Conservation (phyloP, 116 monocot genomes). For the Posidonia oceanica region DNA sequence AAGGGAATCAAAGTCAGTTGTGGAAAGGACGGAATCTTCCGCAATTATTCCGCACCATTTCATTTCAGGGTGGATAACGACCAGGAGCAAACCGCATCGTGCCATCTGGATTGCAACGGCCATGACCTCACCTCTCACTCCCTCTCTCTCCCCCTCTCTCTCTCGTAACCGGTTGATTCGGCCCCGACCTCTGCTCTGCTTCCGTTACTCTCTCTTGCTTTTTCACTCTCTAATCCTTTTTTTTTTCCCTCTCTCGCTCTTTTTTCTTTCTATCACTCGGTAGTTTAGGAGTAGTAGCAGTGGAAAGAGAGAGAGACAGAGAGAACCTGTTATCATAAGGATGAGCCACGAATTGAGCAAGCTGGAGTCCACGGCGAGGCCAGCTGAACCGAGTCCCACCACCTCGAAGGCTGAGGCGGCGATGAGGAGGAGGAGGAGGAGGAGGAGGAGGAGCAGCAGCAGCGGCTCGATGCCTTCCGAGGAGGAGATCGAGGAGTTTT, state of each 20-base stretch:
- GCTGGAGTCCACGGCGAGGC: slow-evolving; percentile 2
- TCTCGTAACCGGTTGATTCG: background rate
- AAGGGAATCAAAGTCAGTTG: too few relatives aligned
- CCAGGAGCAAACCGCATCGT: background rate
- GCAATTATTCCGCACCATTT: background rate
- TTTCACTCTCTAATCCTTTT: too few relatives aligned
- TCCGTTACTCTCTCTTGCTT: too few relatives aligned
- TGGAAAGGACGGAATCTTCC: too few relatives aligned
- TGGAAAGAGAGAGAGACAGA: too few relatives aligned
- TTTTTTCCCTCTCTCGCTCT: background rate
- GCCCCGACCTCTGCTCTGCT: background rate
- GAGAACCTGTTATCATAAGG: background rate
- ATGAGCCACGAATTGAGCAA: background rate
- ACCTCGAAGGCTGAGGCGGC: background rate
- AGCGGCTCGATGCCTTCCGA: slow-evolving; percentile 7
- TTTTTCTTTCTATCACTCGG: background rate
- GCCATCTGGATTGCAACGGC: slow-evolving; percentile 2
- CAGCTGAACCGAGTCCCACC: background rate
- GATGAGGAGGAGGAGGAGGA: background rate
- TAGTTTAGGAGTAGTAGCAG: background rate
- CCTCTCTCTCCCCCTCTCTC: too few relatives aligned
- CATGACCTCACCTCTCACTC: background rate
- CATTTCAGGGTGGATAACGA: too few relatives aligned
- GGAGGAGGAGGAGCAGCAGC: background rate
- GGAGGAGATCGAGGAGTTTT: slow-evolving; percentile 50